Conservation (phyloP, 306 rosid genomes). For the Quercus wislizeni region DNA sequence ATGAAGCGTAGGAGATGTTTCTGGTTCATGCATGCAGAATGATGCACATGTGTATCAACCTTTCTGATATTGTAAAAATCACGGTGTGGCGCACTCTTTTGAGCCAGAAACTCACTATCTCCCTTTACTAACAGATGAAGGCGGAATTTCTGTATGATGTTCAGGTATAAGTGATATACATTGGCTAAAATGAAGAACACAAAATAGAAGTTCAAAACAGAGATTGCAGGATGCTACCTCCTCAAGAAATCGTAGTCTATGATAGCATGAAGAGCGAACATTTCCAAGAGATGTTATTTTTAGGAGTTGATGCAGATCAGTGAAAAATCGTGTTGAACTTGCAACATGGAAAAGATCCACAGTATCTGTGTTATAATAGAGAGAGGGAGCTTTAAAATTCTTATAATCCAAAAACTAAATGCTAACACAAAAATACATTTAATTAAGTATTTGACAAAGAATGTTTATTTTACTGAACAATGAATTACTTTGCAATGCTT, state of each 20-base stretch:
- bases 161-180: conserved; percentile 37
- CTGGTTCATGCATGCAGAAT: conserved; percentile 97
- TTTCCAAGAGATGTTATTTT: conserved; percentile 75
- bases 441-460: background rate
- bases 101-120: conserved; percentile 68
- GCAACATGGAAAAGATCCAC: conserved; percentile 77
- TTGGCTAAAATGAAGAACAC: conserved; percentile 6
- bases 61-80: conserved; percentile 87
- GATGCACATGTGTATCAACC: conserved; percentile 90
- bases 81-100: conserved; percentile 84
- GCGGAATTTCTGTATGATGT: conserved; percentile 72
- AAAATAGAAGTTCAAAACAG: conserved; percentile 10
- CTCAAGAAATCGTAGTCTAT: conserved; percentile 77
- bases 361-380: conserved; percentile 41
- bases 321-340: conserved; percentile 71
- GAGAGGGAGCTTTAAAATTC: conserved; percentile 15
- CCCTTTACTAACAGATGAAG: conserved; percentile 72
- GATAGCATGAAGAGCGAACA: conserved; percentile 74
- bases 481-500: conserved; percentile 16
- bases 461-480: conserved; percentile 3
- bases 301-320: conserved; percentile 74
- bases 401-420: conserved; percentile 8
- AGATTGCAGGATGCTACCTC: conserved; percentile 50
- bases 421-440: background rate
- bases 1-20: conserved; percentile 86